Evolutionary conservation across 805 yeast genomes (phyloP), one percentile per base, ranked within the genome.

Genomic region (Zygosaccharomyces siamensis): DNA sequence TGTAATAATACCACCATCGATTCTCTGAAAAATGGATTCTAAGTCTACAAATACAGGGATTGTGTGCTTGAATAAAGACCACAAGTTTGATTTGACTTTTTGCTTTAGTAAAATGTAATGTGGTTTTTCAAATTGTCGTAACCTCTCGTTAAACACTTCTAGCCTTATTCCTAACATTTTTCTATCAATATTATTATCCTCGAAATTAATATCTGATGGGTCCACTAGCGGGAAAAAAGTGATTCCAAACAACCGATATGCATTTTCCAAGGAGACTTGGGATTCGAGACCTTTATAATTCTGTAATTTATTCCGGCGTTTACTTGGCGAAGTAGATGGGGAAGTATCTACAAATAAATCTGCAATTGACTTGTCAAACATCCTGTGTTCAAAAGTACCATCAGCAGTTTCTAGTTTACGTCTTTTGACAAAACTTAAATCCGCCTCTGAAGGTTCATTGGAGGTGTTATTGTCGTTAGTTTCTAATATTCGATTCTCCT

Each of bases 171-270:
- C 75, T 0, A 71, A 14, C 55, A 70, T 60, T 18, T 56, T 55
- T 37, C 63, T 49, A 11, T 41, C 44, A 4, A 52, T 49, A 7
- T 48, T 50, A 38, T 47, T 40, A 14, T 21, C 23, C 20, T 33
- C 23, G 7, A 33, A 6, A 14, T 33, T 33, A 7, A 62, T 40
- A 36, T 63, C 63, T n/a, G 62, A 49, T 3, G 74, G 73, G 42
- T 70, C 72, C 10, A 62, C 62, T 1, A 70, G 59, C 0, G 75
- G 75, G 48, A 72, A 71, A 7, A 63, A 61, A 3, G 73, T 70
- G 2, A 70, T 66, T 0, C 76, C 76, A 57, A 70, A 64, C 57
- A 68, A 55, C 45, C 75, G 60, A 43, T 63, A 71, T 3, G 61
- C 53, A 49, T 68, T 70, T 51, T 71, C 74, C 7, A 64, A 12